Percentiles rank a stretch among this genome's conserved stretches.
phyloP scores from a whole-genome alignment of 202 grass and related monocot species.

The Panicum virgatum region DNA sequence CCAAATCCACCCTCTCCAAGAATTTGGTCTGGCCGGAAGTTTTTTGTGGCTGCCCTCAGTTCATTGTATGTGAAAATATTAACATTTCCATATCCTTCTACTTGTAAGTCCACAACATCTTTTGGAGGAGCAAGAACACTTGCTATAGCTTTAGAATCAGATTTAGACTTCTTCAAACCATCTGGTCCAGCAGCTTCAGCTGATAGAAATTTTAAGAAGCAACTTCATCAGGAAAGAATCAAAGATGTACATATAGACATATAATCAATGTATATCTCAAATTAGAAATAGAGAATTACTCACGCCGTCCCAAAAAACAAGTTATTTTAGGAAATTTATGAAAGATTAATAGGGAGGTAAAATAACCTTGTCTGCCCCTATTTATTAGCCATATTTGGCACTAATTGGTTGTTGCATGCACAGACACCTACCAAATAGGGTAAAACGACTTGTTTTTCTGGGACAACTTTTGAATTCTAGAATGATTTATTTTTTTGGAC shows the following conservation, averaged over 20 bases:
- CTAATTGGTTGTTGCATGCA: no score
- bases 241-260: slow-evolving; percentile 5
- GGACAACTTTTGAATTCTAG: no score
- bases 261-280: slow-evolving; percentile 2
- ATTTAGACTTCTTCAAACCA: slow-evolving; percentile 65
- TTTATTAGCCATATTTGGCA: no score
- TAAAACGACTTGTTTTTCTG: no score
- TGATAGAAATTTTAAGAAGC: slow-evolving; percentile 35
- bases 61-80: slow-evolving; percentile 88
- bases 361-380: no score
- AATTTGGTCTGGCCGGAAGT: slow-evolving; percentile 93
- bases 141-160: slow-evolving; percentile 51
- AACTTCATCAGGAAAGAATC: slow-evolving; percentile 38
- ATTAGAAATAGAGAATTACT: background rate
- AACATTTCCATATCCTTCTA: slow-evolving; percentile 82
- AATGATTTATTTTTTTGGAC: no score
- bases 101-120: slow-evolving; percentile 83
- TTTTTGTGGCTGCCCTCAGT: slow-evolving; percentile 83
- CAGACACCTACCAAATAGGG: no score
- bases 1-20: slow-evolving; percentile 98
- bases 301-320: no score
- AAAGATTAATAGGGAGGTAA: no score
- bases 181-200: slow-evolving; percentile 41
- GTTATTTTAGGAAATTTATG: no score
- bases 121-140: slow-evolving; percentile 89